phyloP scores from a whole-genome alignment of 2,329 filamentous ascomycete species.

The Harringtonia lauricola region DNA sequence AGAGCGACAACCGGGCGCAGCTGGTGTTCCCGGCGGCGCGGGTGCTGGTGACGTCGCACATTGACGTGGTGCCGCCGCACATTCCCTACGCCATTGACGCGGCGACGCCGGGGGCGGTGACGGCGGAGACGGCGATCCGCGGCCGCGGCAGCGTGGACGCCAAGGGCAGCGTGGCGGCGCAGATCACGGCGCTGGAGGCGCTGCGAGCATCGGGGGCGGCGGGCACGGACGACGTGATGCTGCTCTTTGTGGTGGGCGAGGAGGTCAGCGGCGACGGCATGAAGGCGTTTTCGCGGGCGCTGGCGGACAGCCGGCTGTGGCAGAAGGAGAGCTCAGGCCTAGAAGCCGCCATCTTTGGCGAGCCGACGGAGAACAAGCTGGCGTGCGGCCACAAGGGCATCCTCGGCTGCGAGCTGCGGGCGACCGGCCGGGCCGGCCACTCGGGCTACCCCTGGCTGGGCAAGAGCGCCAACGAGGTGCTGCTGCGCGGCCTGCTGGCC shows the following conservation, averaged over 20 bases:
- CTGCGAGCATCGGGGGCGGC: constrained; percentile 28
- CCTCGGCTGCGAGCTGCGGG: constrained; percentile 53
- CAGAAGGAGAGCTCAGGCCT: no score
- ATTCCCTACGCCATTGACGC: constrained; percentile 54
- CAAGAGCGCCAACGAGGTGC: constrained; percentile 69
- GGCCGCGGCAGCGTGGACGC: constrained; percentile 68
- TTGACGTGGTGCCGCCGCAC: constrained; percentile 66
- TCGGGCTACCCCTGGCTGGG: constrained; percentile 89
- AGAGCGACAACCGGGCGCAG: not conserved
- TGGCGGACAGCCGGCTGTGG: constrained; percentile 16
- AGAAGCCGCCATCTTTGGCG: constrained; percentile 75
- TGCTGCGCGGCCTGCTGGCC: constrained; percentile 60
- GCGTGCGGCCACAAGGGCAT: constrained; percentile 89
- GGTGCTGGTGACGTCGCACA: constrained; percentile 67
- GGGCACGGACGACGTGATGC: constrained; percentile 33
- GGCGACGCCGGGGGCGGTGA: constrained; percentile 25
- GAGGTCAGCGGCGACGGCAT: constrained; percentile 77
- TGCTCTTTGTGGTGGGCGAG: constrained; percentile 70
- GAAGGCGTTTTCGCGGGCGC: constrained; percentile 37
- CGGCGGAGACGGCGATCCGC: constrained; percentile 41
- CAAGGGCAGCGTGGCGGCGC: constrained; percentile 60
- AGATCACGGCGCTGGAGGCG: constrained; percentile 55
- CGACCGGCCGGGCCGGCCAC: constrained; percentile 69
- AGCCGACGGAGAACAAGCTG: constrained; percentile 82
- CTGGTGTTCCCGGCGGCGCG: constrained; percentile 24